Evolutionary conservation across 2,329 filamentous ascomycete species (phyloP), one percentile per base, ranked within the genome.

Genomic region (Microdochium bolleyi): DNA sequence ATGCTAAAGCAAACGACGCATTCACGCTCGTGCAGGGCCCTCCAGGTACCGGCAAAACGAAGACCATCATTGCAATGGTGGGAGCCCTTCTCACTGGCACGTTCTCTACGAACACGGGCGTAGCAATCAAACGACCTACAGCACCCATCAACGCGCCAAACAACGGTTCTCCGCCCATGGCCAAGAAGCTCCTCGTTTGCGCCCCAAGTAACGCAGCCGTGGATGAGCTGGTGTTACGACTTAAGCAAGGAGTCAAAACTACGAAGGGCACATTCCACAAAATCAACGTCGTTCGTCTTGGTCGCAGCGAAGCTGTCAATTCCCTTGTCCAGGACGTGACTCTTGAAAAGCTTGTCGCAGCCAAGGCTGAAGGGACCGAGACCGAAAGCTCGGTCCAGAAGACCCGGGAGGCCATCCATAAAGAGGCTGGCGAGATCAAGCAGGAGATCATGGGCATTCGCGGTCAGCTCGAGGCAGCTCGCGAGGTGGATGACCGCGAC

Each of bases 131-230:
- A 24, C 70, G 73, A 22, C 73, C 73, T 4, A 58, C 64, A 52
- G 61, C 61, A 44, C 57, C 63, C 56, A 65, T 66, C 52, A 38
- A 38, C n/a, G n/a, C 41, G 5, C 9, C 19, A 24, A 63, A 67
- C 66, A 57, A 60, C 61, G 51, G 63, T 57, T 54, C 61, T 59
- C 57, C 67, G 65, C 60, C 67, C 63, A 56, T 67, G 1, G 66
- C 81, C 2, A 96, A 95, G 71, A 99, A 97, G 68, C 77, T 99
- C 24, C 79, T 99, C 24, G 89, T 99, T 24, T 99, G 94, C 64
- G 94, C 94, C n/a, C 94, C 94, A 14, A 97, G 92, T 77, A 99
- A 99, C 68, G 94, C 94, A 7, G 94, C 94, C 30, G 94, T 99
- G 5, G 94, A 99, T 66, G 94, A 99, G 68, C 68, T 99, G 56